Evolutionary conservation across 306 rosid genomes (phyloP), one percentile per base, ranked within the genome.

Genomic region (Elaeagnus macrophylla): DNA sequence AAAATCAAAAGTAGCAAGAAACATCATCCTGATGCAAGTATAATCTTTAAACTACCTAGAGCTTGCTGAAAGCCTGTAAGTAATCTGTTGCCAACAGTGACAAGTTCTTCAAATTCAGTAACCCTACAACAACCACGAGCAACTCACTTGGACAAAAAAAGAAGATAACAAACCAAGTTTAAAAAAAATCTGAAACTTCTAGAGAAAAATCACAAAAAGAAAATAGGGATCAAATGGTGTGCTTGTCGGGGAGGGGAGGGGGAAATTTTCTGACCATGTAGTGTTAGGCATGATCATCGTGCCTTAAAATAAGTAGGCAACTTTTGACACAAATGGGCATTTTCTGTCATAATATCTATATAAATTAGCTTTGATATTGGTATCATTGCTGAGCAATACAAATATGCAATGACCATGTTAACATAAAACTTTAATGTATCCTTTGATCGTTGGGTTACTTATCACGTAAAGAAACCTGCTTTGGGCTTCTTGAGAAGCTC

Each of bases 1-100:
- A 12, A 25, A 60, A 46, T 48, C 32, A 25, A 51, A 51, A 4
- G 55, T 12, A 16, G 42, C 19, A 48, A 57, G 47, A 39, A 67
- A 42, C 19, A 13, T 44, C 49, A 64, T 38, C 40, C 15, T 35
- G 39, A 42, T 10, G 48, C 61, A 53, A 32, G 37, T 41, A 69
- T 48, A 66, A 57, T 15, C 37, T 16, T 32, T 12, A 64, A 50
- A 62, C 42, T 77, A 90, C 95, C 97, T 45, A 83, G 75, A 15
- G 86, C 90, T 69, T 75, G 86, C 67, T 74, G 94, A 67, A 83
- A 75, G 15, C 81, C 79, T 56, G 50, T 42, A 54, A 90, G 77
- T 42, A 81, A 80, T 74, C 61, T 75, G 68, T 73, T 71, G 73
- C 94, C 95, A 14, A 70, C 48, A 17, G 56, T 58, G 49, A 73